Conservation (phyloP, 768 basidiomycete species). For the Boletus rubescentipes region DNA sequence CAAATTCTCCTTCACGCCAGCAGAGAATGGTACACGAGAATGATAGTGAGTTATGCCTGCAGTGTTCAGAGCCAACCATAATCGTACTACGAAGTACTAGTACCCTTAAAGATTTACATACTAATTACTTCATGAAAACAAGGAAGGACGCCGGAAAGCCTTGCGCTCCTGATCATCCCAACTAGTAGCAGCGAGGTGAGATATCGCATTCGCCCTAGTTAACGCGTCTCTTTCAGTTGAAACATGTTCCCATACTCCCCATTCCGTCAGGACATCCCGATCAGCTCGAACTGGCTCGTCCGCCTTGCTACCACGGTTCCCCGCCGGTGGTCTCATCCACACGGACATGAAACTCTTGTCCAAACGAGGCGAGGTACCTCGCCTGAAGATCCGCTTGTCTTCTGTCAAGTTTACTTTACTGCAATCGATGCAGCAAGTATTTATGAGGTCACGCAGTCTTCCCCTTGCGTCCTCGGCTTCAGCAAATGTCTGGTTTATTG, state of each 20-base stretch:
- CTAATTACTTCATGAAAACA: background rate
- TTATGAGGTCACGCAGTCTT: constrained; percentile 15
- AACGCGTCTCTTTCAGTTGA: background rate
- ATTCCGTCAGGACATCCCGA: constrained; percentile 20
- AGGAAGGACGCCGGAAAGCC: background rate
- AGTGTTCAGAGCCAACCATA: background rate
- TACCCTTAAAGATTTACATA: background rate
- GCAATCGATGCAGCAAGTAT: constrained; percentile 26
- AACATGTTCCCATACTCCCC: constrained; percentile 22
- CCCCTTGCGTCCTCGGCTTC: constrained; percentile 2
- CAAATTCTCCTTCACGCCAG: too few relatives aligned
- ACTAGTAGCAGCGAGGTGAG: background rate
- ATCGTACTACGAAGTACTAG: background rate
- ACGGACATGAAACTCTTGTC: constrained; percentile 1
- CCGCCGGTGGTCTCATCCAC: constrained; percentile 1
- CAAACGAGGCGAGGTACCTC: background rate
- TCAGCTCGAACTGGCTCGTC: background rate
- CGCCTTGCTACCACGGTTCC: background rate
- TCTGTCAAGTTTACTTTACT: constrained; percentile 11
- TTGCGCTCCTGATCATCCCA: background rate
- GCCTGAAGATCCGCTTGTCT: constrained; percentile 14
- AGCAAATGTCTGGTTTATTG: background rate
- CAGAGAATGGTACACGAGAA: too few relatives aligned
- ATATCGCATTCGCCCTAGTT: background rate
- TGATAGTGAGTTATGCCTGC: too few relatives aligned